Conservation (phyloP, 2,329 filamentous ascomycete species). For the Neofusicoccum cordaticola region DNA sequence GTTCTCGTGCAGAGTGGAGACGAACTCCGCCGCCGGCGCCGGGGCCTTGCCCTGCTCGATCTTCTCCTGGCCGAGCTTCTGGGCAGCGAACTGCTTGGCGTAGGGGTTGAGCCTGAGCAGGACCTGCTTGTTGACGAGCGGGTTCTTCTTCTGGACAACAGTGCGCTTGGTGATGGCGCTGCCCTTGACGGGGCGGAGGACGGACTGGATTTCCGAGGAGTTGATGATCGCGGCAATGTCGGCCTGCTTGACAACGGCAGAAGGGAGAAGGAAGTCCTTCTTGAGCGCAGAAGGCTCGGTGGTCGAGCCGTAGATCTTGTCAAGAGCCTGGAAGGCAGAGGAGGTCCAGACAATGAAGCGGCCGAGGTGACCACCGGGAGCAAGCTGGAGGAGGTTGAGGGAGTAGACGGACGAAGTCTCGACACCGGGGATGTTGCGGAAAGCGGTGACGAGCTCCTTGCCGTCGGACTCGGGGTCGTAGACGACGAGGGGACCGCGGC, state of each 20-base stretch:
- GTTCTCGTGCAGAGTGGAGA: conserved; percentile 47
- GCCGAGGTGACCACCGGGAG: conserved; percentile 96
- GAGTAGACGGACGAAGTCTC: conserved; percentile 93
- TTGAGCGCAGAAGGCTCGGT: conserved; percentile 87
- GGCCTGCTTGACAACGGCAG: conserved; percentile 87
- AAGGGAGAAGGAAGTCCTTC: conserved; percentile 98
- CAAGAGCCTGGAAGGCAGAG: conserved; percentile 90
- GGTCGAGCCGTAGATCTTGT: conserved; percentile 94
- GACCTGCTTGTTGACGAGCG: conserved; percentile 97
- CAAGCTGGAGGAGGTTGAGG: conserved; percentile 98
- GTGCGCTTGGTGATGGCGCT: conserved; percentile 84
- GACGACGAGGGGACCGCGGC: conserved; percentile 95
- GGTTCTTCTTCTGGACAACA: conserved; percentile 99
- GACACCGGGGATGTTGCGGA: conserved; percentile 98
- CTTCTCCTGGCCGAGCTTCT: conserved; percentile 74
- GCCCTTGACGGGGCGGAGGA: conserved; percentile 88
- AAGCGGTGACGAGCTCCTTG: conserved; percentile 87
- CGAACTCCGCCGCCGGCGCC: conserved; percentile 53
- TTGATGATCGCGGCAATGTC: conserved; percentile 98
- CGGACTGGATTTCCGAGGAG: conserved; percentile 96
- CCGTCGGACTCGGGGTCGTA: conserved; percentile 95
- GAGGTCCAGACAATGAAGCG: conserved; percentile 99
- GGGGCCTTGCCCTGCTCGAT: conserved; percentile 61
- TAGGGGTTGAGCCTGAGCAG: conserved; percentile 98
- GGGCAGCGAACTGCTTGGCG: conserved; percentile 83